These are phyloP conservation scores for Magnaporthiopsis poae DNA, from an alignment of 2,329 filamentous ascomycete species.

Conservation along the genomic window DNA sequence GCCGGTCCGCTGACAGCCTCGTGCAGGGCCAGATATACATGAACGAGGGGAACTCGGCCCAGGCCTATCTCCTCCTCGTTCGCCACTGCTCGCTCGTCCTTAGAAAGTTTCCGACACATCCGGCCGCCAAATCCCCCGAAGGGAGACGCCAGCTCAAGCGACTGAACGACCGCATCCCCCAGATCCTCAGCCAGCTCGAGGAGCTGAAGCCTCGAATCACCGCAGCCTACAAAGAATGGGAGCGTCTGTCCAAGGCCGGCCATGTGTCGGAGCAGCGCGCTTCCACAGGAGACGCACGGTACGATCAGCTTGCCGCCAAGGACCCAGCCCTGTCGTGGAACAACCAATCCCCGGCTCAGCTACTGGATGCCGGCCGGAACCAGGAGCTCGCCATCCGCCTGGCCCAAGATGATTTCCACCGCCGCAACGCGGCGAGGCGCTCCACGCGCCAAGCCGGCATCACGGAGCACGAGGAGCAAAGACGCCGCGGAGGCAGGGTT, in stretches of 20 bases:
- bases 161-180: slow-evolving; percentile 38
- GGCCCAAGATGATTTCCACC: slow-evolving; percentile 60
- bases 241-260: slow-evolving; percentile 15
- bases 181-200: slow-evolving; percentile 63
- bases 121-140: slow-evolving; percentile 58
- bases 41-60: slow-evolving; percentile 72
- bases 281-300: slow-evolving; percentile 18
- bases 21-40: slow-evolving; percentile 72
- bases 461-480: slow-evolving; percentile 46
- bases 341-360: slow-evolving; percentile 33
- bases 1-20: neutral
- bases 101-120: slow-evolving; percentile 63
- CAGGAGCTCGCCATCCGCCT: slow-evolving; percentile 67
- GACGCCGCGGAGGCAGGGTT: slow-evolving; percentile 36
- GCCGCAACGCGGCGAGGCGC: slow-evolving; percentile 53
- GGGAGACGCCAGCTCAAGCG: slow-evolving; percentile 52
- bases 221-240: slow-evolving; percentile 59
- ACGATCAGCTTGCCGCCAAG: slow-evolving; percentile 39
- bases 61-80: slow-evolving; percentile 85
- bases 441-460: slow-evolving; percentile 49
- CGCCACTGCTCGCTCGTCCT: slow-evolving; percentile 80
- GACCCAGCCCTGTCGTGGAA: slow-evolving; percentile 50
- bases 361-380: slow-evolving; percentile 61
- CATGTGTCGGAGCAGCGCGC: slow-evolving; percentile 2
- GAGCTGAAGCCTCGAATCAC: slow-evolving; percentile 69